phyloP scores from a whole-genome alignment of 2,329 filamentous ascomycete species.

The Dendryphion nanum region DNA sequence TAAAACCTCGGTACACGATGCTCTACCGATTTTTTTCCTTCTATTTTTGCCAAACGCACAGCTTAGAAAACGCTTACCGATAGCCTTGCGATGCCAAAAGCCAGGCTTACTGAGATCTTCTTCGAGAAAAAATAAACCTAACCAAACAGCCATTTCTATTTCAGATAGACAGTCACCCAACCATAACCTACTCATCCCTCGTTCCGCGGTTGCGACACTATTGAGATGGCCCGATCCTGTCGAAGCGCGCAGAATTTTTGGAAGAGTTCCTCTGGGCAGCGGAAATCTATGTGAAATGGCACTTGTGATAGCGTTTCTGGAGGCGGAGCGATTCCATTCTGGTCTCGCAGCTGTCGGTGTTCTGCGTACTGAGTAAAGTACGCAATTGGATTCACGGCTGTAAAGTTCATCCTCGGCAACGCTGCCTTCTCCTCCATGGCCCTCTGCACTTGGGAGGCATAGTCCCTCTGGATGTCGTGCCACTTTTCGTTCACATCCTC shows the following conservation, averaged over 20 bases:
- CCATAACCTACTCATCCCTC: too few species aligned
- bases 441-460: conserved; percentile 18
- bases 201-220: too few species aligned
- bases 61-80: too few species aligned
- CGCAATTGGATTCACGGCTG: conserved; percentile 14
- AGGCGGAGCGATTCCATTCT: conserved; percentile 8
- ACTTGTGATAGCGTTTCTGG: conserved; percentile 20
- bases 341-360: conserved; percentile 10
- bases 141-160: too few species aligned
- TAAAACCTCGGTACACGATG: too few species aligned
- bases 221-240: too few species aligned
- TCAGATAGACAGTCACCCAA: too few species aligned
- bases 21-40: too few species aligned
- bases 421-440: conserved; percentile 18
- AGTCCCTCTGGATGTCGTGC: conserved; percentile 17
- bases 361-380: conserved; percentile 25
- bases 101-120: too few species aligned
- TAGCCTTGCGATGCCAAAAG: too few species aligned
- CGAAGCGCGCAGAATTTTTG: conserved; percentile 10
- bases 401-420: conserved; percentile 7
- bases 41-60: too few species aligned
- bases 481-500: conserved; percentile 17
- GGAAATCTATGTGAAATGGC: conserved; percentile 29
- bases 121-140: too few species aligned
- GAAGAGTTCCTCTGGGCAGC: conserved; percentile 24